Conservation (phyloP, 768 basidiomycete species). For the Lactarius trivialis region DNA sequence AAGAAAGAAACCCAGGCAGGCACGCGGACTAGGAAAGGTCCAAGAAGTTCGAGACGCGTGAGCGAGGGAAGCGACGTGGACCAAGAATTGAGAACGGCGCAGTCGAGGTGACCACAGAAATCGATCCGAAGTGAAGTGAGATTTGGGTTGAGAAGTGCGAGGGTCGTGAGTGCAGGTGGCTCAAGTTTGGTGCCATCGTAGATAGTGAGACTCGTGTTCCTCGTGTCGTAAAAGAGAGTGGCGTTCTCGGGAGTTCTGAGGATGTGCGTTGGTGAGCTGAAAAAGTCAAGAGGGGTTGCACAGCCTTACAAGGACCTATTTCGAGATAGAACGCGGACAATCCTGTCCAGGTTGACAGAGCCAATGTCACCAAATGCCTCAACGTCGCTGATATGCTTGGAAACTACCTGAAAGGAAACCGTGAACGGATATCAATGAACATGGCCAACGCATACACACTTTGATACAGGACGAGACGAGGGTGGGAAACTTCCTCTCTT, state of each 20-base stretch:
- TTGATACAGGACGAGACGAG: constrained; percentile 78
- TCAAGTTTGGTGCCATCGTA: constrained; percentile 84
- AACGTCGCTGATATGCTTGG: constrained; percentile 81
- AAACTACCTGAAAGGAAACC: constrained; percentile 56
- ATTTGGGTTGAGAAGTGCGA: constrained; percentile 80
- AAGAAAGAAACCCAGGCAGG: constrained; percentile 75
- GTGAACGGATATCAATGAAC: not conserved
- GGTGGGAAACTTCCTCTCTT: constrained; percentile 61
- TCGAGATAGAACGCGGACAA: constrained; percentile 75
- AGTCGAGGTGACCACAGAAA: constrained; percentile 78
- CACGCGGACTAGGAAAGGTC: constrained; percentile 76
- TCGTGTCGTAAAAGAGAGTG: constrained; percentile 72
- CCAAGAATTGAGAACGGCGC: constrained; percentile 53
- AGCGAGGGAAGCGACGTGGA: constrained; percentile 58
- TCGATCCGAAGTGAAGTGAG: constrained; percentile 74
- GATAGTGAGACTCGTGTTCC: constrained; percentile 60
- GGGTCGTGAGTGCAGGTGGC: constrained; percentile 57
- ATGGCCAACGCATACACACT: constrained; percentile 35
- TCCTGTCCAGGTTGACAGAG: constrained; percentile 72
- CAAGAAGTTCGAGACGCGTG: constrained; percentile 70
- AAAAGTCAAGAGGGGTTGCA: not conserved
- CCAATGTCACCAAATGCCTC: constrained; percentile 88
- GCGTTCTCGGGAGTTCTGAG: constrained; percentile 72
- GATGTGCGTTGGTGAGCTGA: not conserved
- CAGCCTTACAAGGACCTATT: constrained; percentile 67